Conservation (phyloP, 805 yeast species). For the Kodamaea jinghongensis region DNA sequence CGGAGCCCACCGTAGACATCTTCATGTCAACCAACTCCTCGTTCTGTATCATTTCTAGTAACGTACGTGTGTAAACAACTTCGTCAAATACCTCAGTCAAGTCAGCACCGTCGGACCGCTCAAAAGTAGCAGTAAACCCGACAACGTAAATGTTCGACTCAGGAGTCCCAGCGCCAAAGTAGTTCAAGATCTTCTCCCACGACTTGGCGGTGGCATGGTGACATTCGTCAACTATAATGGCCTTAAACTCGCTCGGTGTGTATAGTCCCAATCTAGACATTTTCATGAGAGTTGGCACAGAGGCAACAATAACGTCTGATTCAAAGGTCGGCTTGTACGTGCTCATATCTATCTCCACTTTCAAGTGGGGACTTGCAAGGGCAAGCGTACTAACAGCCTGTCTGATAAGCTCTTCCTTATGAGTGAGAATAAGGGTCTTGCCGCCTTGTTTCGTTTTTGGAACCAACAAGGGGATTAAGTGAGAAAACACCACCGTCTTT, state of each 20-base stretch:
- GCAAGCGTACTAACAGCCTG: constrained; percentile 62
- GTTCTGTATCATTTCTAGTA: constrained; percentile 62
- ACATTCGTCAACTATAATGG: constrained; percentile 85
- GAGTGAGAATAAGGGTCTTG: constrained; percentile 66
- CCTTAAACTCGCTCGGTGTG: constrained; percentile 59
- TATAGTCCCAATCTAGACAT: constrained; percentile 48
- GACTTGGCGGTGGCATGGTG: constrained; percentile 83
- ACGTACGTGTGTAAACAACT: constrained; percentile 65
- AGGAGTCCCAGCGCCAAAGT: constrained; percentile 51
- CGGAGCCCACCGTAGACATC: constrained; percentile 55
- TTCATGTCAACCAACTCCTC: constrained; percentile 70
- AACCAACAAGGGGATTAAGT: constrained; percentile 46
- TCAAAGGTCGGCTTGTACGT: constrained; percentile 37
- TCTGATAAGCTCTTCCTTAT: constrained; percentile 70
- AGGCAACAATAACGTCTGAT: constrained; percentile 71
- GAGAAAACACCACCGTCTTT: constrained; percentile 76
- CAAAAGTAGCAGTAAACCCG: constrained; percentile 89
- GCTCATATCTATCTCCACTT: constrained; percentile 72
- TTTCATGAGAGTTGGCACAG: constrained; percentile 63
- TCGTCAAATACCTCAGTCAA: constrained; percentile 64
- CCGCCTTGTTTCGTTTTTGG: constrained; percentile 30
- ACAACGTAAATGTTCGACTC: constrained; percentile 53
- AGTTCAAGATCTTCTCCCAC: constrained; percentile 54
- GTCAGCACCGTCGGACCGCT: constrained; percentile 66
- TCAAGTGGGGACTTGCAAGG: constrained; percentile 46